Percentiles rank a stretch among this genome's conserved stretches.
Conservation (phyloP, 352 stramenopile genomes). For the Phytophthora rubi region DNA sequence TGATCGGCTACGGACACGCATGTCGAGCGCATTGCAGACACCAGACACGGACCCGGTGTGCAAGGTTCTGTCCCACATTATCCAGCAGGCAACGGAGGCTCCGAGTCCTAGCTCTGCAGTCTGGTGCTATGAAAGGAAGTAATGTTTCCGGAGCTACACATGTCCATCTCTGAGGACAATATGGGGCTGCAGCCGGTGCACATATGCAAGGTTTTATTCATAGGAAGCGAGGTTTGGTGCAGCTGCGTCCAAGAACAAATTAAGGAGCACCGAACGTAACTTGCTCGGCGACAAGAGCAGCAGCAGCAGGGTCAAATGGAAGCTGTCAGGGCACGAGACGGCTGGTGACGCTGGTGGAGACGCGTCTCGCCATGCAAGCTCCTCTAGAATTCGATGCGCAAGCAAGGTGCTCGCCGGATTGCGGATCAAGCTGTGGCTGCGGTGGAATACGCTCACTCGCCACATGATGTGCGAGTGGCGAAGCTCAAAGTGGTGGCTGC, state of each 20-base stretch:
- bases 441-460: no score
- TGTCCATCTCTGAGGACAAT: no score
- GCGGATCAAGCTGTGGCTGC: conserved; percentile 54
- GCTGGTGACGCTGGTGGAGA: conserved; percentile 17
- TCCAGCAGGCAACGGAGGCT: conserved; percentile 34
- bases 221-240: no score
- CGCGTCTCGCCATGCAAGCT: conserved; percentile 21
- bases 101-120: conserved; percentile 6
- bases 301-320: conserved; percentile 24
- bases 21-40: conserved; percentile 72
- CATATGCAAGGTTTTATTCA: no score
- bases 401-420: conserved; percentile 62
- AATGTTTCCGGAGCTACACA: no score
- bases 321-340: conserved; percentile 39
- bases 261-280: conserved; percentile 69
- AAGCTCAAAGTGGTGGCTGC: no score
- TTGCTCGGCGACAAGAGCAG: conserved; percentile 46
- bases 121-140: no score
- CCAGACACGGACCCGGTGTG: conserved; percentile 57
- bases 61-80: conserved; percentile 67
- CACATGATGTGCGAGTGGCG: no score
- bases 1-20: conserved; percentile 74
- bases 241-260: conserved; percentile 79
- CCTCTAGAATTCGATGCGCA: conserved; percentile 57
- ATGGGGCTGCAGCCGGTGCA: no score